Evolutionary conservation across 169 alveolate species (phyloP), one percentile per base, ranked within the genome.

Genomic region (Cytauxzoon felis): DNA sequence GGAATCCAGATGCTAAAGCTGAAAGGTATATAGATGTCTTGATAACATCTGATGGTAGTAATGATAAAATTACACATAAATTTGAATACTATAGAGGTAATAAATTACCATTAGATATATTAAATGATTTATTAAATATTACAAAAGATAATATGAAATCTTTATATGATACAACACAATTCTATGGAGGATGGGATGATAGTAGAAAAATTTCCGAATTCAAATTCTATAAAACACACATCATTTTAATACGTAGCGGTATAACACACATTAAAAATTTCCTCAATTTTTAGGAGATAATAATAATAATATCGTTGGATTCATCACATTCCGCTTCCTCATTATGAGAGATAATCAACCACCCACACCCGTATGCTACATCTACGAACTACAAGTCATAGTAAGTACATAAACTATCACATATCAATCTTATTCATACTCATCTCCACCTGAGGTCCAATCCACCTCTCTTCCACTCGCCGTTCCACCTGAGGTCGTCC

Each of bases 111-210:
- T 7, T 29, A 5, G 78, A 51, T 1, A 26, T 56, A 32, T 4
- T 73, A 3, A 68, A 63, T 21, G 1, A 34, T 13, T n/a, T 73
- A n/a, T 63, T 72, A 19, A 48, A 29, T 27, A 64, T 84, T 13
- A 80, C 85, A 3, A 79, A 65, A 42, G 24, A 23, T 5, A 84
- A 84, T 59, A 84, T 84, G 91, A 34, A 53, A 19, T 19, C 41
- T 5, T 56, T 84, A 18, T 84, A 84, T 78, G 47, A 84, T 30
- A 81, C 59, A 43, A 36, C 69, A 29, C 62, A 78, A 18, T 84
- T 84, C 47, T 43, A 69, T 32, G 87, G 81, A 19, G 91, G 91
- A 0, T 84, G 91, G 91, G 61, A 63, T 29, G 87, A 73, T 58
- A 32, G 49, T 27, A 80, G 26, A 67, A 84, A 84, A 23, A 18